Evolutionary conservation across 345 rosid genomes (phyloP).

Genomic region (Mallotus nudiflorus): DNA sequence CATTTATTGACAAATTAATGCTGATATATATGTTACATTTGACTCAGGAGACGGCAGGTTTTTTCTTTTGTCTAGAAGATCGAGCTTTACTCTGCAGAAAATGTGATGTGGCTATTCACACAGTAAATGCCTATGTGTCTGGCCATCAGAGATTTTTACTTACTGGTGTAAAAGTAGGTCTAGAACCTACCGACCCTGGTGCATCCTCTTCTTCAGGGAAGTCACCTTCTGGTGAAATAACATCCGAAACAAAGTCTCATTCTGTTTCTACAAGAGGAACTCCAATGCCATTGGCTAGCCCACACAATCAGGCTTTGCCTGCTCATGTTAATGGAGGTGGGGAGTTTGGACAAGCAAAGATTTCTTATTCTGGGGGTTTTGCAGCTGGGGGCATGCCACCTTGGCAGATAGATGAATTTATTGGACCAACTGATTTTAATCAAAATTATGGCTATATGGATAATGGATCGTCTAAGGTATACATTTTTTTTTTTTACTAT

Average conservation of each 20-base stretch:
- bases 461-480: constrained; percentile 82
- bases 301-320: constrained; percentile 36
- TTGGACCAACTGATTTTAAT: constrained; percentile 60
- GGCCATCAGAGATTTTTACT: constrained; percentile 89
- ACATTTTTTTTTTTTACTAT: neutral
- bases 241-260: constrained; percentile 41
- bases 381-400: constrained; percentile 57
- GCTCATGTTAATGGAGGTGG: constrained; percentile 32
- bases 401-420: constrained; percentile 85
- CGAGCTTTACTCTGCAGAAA: constrained; percentile 93
- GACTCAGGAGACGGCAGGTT: constrained; percentile 80
- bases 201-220: constrained; percentile 52
- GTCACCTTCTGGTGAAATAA: constrained; percentile 47
- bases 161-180: constrained; percentile 92
- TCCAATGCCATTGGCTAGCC: constrained; percentile 29
- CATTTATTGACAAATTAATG: neutral
- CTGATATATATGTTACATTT: neutral
- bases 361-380: constrained; percentile 67
- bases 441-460: constrained; percentile 66
- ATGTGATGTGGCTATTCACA: constrained; percentile 87
- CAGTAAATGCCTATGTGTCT: constrained; percentile 69
- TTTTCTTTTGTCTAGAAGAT: constrained; percentile 96
- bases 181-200: constrained; percentile 55
- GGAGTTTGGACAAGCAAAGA: constrained; percentile 31
- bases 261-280: constrained; percentile 35